Evolutionary conservation across 2,329 filamentous ascomycete genomes (phyloP).

Genomic region (Curvularia eragrostidis): DNA sequence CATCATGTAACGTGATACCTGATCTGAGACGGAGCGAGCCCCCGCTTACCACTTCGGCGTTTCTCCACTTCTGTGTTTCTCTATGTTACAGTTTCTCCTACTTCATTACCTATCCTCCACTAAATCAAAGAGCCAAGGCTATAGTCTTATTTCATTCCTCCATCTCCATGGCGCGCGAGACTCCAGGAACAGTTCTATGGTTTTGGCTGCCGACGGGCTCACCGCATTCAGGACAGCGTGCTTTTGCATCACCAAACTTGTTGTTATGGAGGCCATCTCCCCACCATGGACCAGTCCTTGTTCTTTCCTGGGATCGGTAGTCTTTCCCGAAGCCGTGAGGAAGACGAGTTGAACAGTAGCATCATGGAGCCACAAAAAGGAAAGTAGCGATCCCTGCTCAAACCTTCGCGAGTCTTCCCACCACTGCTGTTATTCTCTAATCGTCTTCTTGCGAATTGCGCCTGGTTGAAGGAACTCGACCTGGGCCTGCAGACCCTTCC

Average conservation of each 20-base stretch:
- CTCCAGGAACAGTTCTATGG: constrained; percentile 61
- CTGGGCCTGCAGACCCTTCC: constrained; percentile 27
- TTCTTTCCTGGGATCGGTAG: constrained; percentile 15
- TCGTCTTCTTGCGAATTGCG: constrained; percentile 18
- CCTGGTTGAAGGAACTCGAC: constrained; percentile 34
- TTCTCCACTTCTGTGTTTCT: not conserved
- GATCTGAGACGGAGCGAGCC: not conserved
- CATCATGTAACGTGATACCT: not conserved
- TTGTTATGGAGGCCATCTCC: constrained; percentile 20
- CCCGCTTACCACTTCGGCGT: not conserved
- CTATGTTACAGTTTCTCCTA: not conserved
- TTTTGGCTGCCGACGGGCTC: constrained; percentile 62
- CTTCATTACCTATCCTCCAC: not conserved
- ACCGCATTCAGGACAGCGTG: constrained; percentile 69
- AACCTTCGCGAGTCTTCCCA: constrained; percentile 41
- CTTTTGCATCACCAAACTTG: constrained; percentile 34
- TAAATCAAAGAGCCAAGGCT: not conserved
- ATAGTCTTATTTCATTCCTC: constrained; percentile 45
- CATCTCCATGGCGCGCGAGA: constrained; percentile 58
- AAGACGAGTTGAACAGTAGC: constrained; percentile 34
- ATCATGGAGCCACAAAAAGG: constrained; percentile 28
- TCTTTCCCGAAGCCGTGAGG: constrained; percentile 28
- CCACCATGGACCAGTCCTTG: constrained; percentile 15
- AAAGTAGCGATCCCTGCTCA: constrained; percentile 35
- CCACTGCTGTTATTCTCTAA: constrained; percentile 28